Percentiles rank a stretch among this genome's conserved stretches.
Evolutionary conservation across 768 basidiomycete genomes (phyloP).

Genomic region (Tylopilus balloui): DNA sequence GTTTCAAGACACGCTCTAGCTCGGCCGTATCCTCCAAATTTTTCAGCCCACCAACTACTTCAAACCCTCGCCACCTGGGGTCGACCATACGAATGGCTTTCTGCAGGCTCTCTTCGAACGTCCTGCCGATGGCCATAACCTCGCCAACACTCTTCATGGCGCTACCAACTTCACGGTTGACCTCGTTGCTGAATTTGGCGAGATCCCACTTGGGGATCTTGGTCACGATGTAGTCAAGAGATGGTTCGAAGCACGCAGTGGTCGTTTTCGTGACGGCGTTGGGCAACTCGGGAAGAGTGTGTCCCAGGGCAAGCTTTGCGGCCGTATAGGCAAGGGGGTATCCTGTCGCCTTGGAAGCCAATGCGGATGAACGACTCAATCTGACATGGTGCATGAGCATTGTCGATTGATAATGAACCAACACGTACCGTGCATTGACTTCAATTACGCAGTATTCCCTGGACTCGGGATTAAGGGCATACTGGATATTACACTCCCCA

Average conservation of each 20-base stretch:
- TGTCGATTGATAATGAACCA: not conserved
- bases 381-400: slow-evolving; percentile 29
- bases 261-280: slow-evolving; percentile 99
- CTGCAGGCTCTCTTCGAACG: slow-evolving; percentile 97
- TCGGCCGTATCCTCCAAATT: slow-evolving; percentile 65
- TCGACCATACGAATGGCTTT: slow-evolving; percentile 98
- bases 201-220: slow-evolving; percentile 99
- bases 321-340: slow-evolving; percentile 99
- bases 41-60: slow-evolving; percentile 86
- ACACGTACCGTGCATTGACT: slow-evolving; percentile 78
- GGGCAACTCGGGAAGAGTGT: slow-evolving; percentile 95
- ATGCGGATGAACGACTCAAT: slow-evolving; percentile 83
- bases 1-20: slow-evolving; percentile 69
- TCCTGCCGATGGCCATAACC: slow-evolving; percentile 99
- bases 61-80: slow-evolving; percentile 94
- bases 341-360: slow-evolving; percentile 98
- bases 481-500: slow-evolving; percentile 97
- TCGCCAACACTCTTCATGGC: slow-evolving; percentile 99
- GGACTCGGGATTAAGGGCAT: slow-evolving; percentile 89
- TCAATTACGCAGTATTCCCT: slow-evolving; percentile 98
- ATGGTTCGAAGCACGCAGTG: slow-evolving; percentile 98
- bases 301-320: slow-evolving; percentile 95
- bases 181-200: slow-evolving; percentile 93
- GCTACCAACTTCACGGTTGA: slow-evolving; percentile 91
- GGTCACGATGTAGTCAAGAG: slow-evolving; percentile 97